Evolutionary conservation across 257 asterid genomes (phyloP).

Genomic region (Nicotiana tabacum): DNA sequence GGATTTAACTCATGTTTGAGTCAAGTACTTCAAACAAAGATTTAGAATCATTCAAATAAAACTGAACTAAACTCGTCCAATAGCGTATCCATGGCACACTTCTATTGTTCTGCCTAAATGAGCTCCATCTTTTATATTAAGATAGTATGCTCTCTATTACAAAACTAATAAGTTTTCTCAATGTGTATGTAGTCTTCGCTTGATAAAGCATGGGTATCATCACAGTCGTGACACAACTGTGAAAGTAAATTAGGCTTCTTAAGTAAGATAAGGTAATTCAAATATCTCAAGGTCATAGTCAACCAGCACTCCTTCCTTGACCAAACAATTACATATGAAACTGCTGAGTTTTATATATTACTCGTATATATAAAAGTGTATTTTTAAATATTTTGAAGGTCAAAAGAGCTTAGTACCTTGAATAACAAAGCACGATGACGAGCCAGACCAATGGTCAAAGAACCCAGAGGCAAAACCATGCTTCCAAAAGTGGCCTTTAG

Average conservation of each 20-base stretch:
- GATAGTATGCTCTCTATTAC: neutral
- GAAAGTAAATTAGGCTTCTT: neutral
- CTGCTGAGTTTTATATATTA: neutral
- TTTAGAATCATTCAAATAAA: neutral
- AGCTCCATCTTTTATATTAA: neutral
- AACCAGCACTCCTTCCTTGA: neutral
- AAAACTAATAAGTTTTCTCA: neutral
- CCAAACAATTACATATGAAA: neutral
- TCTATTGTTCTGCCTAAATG: neutral
- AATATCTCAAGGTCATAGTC: neutral
- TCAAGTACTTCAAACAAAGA: neutral
- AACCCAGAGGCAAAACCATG: conserved; percentile 95
- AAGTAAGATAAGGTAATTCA: neutral
- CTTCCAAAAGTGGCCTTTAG: conserved; percentile 66
- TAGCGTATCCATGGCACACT: neutral
- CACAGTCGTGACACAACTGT: neutral
- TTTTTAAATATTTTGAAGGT: neutral
- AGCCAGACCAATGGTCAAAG: conserved; percentile 79
- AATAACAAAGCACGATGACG: conserved; percentile 95
- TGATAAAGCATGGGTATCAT: neutral
- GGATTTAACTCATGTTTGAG: neutral
- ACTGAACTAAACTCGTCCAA: neutral
- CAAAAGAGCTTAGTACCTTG: conserved; percentile 51
- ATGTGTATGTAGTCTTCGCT: neutral
- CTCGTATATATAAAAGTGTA: neutral